A percentile compares a stretch with the other conserved stretches of the same genome.
These are phyloP conservation scores for Agapanthus africanus DNA, from an alignment of 106 monocot species.

Conservation along the genomic window DNA sequence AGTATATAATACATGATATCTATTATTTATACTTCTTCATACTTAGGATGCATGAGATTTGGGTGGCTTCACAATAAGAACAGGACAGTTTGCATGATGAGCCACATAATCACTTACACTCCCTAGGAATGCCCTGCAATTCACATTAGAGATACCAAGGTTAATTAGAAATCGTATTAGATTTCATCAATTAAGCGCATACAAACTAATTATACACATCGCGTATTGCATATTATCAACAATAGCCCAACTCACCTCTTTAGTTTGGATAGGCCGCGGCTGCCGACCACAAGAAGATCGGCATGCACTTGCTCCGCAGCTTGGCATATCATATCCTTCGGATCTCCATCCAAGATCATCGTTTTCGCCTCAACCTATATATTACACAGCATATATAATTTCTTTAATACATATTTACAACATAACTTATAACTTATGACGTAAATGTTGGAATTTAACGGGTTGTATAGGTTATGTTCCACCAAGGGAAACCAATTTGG, in stretches of 20 bases:
- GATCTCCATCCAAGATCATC: neutral
- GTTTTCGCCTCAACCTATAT: neutral
- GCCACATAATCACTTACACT: constrained; percentile 15
- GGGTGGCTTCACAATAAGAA: constrained; percentile 17
- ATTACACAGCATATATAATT: neutral
- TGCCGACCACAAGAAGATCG: constrained; percentile 6
- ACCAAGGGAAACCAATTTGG: no score
- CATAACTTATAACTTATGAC: no score
- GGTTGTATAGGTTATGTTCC: no score
- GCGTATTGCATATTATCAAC: no score
- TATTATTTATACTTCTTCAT: no score
- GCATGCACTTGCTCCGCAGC: constrained; percentile 5
- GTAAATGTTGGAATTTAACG: no score
- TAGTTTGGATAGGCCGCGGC: neutral
- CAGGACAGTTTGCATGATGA: constrained; percentile 13
- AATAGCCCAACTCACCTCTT: neutral
- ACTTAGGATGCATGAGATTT: no score
- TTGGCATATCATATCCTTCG: constrained; percentile 11
- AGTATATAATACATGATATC: no score
- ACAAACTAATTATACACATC: no score
- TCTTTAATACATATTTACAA: no score
- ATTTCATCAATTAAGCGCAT: no score
- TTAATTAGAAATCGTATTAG: neutral
- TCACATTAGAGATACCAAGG: neutral
- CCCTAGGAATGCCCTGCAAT: constrained; percentile 12